Evolutionary conservation across 2,329 filamentous ascomycete species (phyloP).

Genomic region (Neofusicoccum cordaticola): DNA sequence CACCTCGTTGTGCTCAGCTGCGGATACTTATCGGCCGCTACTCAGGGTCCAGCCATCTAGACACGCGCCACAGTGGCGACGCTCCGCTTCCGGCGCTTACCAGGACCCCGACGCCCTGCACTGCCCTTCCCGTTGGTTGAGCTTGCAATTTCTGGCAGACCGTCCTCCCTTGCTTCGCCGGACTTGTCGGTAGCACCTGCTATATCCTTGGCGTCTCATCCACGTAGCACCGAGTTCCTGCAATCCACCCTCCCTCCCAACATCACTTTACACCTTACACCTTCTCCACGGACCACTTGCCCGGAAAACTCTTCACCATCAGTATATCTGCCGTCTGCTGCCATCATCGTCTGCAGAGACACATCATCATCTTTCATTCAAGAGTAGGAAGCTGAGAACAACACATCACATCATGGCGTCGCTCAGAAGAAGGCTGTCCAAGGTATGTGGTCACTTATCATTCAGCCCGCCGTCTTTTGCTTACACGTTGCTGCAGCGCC

Average conservation of each 20-base stretch:
- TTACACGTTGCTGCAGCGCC: neutral
- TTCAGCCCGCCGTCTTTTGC: neutral
- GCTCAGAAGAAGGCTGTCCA: neutral
- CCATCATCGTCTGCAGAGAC: neutral
- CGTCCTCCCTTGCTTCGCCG: neutral
- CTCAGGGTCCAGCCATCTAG: neutral
- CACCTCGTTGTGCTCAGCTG: neutral
- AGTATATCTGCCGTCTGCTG: neutral
- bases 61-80: conserved; percentile 1
- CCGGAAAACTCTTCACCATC: neutral
- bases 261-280: neutral
- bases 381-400: neutral
- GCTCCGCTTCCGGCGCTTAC: conserved; percentile 5
- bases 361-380: neutral
- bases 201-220: conserved; percentile 7
- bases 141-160: neutral
- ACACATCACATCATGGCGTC: neutral
- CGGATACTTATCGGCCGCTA: neutral
- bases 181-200: neutral
- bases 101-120: neutral
- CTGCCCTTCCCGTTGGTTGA: neutral
- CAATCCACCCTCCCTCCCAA: neutral
- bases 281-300: too few species aligned
- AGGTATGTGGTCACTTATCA: neutral
- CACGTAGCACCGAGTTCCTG: neutral